phyloP scores from a whole-genome alignment of 148 eudicot genomes.

The Arctostaphylos glauca region DNA sequence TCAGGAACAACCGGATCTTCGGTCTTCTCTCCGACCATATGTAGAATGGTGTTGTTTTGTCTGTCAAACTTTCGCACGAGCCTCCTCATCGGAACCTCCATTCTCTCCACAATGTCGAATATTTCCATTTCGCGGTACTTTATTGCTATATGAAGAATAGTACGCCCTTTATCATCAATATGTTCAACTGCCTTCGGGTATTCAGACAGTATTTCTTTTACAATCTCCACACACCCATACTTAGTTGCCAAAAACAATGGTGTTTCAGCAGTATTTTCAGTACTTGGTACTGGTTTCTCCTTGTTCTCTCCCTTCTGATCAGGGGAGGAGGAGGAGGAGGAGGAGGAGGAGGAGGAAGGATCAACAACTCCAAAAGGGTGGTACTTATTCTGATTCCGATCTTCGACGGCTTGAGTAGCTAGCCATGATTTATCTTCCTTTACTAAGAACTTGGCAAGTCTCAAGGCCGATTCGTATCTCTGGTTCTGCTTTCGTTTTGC shows the following conservation, averaged over 20 bases:
- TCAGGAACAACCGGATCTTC: neutral
- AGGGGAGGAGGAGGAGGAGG: neutral
- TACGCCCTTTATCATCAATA: neutral
- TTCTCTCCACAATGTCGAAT: neutral
- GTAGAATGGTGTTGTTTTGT: neutral
- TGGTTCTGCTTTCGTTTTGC: neutral
- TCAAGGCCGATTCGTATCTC: neutral
- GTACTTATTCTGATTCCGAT: neutral
- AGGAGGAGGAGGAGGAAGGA: no score
- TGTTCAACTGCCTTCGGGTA: neutral
- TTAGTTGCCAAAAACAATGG: constrained; percentile 16
- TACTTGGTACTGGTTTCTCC: neutral
- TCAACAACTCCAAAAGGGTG: neutral
- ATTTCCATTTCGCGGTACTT: neutral
- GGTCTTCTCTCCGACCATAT: neutral
- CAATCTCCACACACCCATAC: neutral
- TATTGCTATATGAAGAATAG: neutral
- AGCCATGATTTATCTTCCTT: constrained; percentile 8
- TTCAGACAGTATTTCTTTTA: neutral
- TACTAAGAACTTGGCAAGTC: constrained; percentile 3
- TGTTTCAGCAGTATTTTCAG: neutral
- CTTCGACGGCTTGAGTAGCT: neutral
- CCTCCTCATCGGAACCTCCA: neutral
- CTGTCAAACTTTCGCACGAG: neutral
- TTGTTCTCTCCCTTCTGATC: neutral